Evolutionary conservation across 441 rosid genomes (phyloP).

Genomic region (Erysimum cheiri): DNA sequence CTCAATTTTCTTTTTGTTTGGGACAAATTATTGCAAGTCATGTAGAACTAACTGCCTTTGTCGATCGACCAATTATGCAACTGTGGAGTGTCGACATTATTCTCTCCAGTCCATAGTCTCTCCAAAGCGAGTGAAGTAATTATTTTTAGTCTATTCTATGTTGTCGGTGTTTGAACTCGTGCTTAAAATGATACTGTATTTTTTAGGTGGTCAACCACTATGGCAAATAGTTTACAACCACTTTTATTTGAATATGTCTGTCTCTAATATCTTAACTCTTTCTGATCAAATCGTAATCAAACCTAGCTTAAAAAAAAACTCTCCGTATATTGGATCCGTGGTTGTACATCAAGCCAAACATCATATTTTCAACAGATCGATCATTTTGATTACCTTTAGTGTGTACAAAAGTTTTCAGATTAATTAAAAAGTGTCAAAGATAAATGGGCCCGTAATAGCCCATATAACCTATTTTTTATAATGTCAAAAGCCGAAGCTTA

Average conservation of each 20-base stretch:
- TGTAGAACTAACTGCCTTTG: too few species aligned
- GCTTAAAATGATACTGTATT: too few species aligned
- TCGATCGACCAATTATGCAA: too few species aligned
- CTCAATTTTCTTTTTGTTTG: too few species aligned
- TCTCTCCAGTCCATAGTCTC: too few species aligned
- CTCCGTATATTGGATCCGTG: background rate
- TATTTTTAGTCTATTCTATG: too few species aligned
- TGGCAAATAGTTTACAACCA: background rate
- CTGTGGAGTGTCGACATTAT: too few species aligned
- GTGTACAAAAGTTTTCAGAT: background rate
- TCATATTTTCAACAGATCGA: background rate
- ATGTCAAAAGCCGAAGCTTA: constrained; percentile 29
- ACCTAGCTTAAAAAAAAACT: background rate
- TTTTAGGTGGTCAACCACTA: too few species aligned
- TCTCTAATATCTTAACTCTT: background rate
- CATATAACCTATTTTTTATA: constrained; percentile 16
- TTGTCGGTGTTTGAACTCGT: too few species aligned
- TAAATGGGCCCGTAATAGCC: constrained; percentile 12
- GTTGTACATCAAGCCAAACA: background rate
- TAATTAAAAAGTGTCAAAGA: background rate
- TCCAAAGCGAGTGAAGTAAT: too few species aligned
- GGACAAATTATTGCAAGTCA: too few species aligned
- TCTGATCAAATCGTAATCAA: background rate
- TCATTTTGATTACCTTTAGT: background rate
- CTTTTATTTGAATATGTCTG: background rate